Percentiles rank a stretch among this genome's conserved stretches.
Evolutionary conservation across 495 filamentous ascomycete species (phyloP).

Genomic region (Penicillium ucsense): DNA sequence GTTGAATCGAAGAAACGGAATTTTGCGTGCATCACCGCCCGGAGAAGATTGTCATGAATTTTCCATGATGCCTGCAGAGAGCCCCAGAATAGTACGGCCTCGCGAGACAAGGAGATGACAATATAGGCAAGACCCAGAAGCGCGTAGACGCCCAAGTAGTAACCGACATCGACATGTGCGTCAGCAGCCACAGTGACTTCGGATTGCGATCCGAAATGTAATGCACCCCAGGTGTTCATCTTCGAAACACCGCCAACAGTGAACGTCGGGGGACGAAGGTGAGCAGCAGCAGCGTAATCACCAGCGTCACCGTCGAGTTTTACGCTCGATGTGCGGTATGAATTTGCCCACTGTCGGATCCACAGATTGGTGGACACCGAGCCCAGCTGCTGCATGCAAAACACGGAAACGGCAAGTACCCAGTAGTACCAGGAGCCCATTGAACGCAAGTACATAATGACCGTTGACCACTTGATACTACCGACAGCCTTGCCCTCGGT

Average conservation of each 20-base stretch:
- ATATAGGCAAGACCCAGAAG: constrained; percentile 67
- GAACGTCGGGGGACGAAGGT: constrained; percentile 34
- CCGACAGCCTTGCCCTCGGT: constrained; percentile 71
- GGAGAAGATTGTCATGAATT: constrained; percentile 72
- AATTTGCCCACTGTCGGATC: constrained; percentile 84
- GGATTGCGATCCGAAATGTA: constrained; percentile 19
- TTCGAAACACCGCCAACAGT: constrained; percentile 31
- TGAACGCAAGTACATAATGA: constrained; percentile 70
- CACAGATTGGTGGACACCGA: constrained; percentile 82
- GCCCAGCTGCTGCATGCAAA: constrained; percentile 70
- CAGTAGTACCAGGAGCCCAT: constrained; percentile 98
- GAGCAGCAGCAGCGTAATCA: constrained; percentile 30
- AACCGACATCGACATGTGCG: constrained; percentile 61
- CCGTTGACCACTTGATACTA: constrained; percentile 75
- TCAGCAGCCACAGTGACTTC: constrained; percentile 6
- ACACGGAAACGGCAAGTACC: constrained; percentile 61
- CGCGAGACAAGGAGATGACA: constrained; percentile 63
- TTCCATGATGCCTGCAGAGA: constrained; percentile 80
- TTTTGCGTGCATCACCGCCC: constrained; percentile 72
- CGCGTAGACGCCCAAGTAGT: constrained; percentile 80
- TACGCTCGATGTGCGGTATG: constrained; percentile 35
- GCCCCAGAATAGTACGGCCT: constrained; percentile 84
- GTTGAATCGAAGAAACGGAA: constrained; percentile 98
- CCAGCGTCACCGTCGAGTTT: constrained; percentile 18
- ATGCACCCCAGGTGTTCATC: constrained; percentile 19